A percentile compares a stretch with the other conserved stretches of the same genome.
Conservation (phyloP, 306 rosid genomes). For the Cucurbita pepo region DNA sequence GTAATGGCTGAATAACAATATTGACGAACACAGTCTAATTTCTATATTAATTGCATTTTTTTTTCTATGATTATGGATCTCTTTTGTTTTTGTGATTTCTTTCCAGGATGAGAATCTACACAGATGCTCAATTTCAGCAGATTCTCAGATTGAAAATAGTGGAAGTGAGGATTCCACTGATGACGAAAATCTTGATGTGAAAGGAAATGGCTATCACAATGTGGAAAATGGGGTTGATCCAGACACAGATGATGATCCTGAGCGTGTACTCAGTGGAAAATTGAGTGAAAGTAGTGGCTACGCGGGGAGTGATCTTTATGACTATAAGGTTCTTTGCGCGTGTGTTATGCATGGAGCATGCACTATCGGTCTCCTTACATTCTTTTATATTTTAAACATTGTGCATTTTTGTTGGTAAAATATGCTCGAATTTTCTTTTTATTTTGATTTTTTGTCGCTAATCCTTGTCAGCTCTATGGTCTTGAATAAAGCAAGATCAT, state of each 20-base stretch:
- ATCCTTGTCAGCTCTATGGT: background rate
- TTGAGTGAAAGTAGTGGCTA: conserved; percentile 96
- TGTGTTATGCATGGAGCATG: background rate
- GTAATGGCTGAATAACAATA: background rate
- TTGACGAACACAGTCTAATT: background rate
- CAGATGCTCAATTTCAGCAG: conserved; percentile 93
- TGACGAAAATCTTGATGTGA: conserved; percentile 58
- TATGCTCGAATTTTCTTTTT: background rate
- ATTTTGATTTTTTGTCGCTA: background rate
- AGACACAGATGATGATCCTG: conserved; percentile 84
- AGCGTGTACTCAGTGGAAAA: conserved; percentile 82
- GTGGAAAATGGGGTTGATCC: conserved; percentile 88
- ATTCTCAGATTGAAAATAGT: conserved; percentile 79
- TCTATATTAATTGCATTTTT: background rate
- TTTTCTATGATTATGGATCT: background rate
- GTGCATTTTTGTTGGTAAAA: background rate
- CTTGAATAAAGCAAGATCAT: background rate
- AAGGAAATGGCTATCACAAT: conserved; percentile 88
- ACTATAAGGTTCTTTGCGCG: conserved; percentile 59
- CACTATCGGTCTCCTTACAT: background rate
- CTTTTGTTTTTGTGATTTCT: background rate
- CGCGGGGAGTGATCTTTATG: conserved; percentile 94
- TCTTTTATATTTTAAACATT: background rate
- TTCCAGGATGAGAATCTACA: conserved; percentile 86
- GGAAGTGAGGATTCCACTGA: conserved; percentile 85